Evolutionary conservation across 495 filamentous ascomycete genomes (phyloP).

Genomic region (Penicillium parvum): DNA sequence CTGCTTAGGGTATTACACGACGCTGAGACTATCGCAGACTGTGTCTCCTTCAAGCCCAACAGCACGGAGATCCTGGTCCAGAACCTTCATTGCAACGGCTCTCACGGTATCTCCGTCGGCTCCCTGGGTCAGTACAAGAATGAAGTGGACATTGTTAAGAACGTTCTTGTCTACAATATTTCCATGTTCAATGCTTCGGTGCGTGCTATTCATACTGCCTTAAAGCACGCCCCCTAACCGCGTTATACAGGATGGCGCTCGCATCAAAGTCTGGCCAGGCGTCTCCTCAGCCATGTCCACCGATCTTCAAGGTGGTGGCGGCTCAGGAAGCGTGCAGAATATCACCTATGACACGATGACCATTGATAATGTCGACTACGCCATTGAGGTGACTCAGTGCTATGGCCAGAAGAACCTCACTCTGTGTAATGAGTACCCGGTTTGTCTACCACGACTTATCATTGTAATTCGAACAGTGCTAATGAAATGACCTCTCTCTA

Average conservation of each 20-base stretch:
- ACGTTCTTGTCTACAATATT: slow-evolving; percentile 62
- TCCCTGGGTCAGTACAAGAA: slow-evolving; percentile 63
- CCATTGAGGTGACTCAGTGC: slow-evolving; percentile 62
- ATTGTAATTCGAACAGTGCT: not conserved
- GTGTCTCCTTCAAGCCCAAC: slow-evolving; percentile 77
- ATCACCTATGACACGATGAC: slow-evolving; percentile 54
- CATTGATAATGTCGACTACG: slow-evolving; percentile 58
- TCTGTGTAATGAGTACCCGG: slow-evolving; percentile 55
- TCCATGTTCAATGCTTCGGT: slow-evolving; percentile 60
- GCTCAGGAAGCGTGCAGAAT: slow-evolving; percentile 50
- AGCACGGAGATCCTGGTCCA: slow-evolving; percentile 70
- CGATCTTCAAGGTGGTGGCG: slow-evolving; percentile 59
- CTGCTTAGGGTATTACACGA: not conserved
- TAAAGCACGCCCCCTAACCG: no score
- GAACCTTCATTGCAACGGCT: slow-evolving; percentile 66
- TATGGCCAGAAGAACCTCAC: slow-evolving; percentile 61
- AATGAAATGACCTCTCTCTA: not conserved
- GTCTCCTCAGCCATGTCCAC: slow-evolving; percentile 43
- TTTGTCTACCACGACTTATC: slow-evolving; percentile 8
- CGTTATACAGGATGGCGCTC: slow-evolving; percentile 61
- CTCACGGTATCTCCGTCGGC: slow-evolving; percentile 69
- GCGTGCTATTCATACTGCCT: no score
- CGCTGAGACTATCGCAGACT: slow-evolving; percentile 40
- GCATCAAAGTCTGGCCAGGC: slow-evolving; percentile 69
- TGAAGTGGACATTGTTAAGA: slow-evolving; percentile 60